A percentile compares a stretch with the other conserved stretches of the same genome.
Conservation (phyloP, 1,284 basidiomycete species). For the Rhodotorula sp. region DNA sequence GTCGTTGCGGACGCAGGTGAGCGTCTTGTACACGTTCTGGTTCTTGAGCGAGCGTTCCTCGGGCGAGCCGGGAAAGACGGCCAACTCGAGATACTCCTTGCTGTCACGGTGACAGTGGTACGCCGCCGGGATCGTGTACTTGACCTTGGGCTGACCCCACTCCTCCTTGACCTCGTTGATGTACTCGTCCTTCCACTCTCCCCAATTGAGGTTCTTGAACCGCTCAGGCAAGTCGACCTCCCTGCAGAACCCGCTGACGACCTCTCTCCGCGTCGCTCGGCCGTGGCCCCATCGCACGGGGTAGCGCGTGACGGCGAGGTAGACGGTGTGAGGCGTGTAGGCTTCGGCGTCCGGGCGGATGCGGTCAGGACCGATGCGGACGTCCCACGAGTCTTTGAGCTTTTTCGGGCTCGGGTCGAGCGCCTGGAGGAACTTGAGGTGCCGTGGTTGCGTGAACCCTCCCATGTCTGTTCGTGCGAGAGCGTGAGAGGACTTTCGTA, state of each 20-base stretch:
- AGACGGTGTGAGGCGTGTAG: slow-evolving; percentile 54
- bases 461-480: slow-evolving; percentile 43
- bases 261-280: slow-evolving; percentile 49
- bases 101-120: slow-evolving; percentile 37
- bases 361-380: slow-evolving; percentile 19
- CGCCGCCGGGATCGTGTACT: slow-evolving; percentile 12
- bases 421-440: slow-evolving; percentile 52
- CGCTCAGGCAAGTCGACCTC: slow-evolving; percentile 46
- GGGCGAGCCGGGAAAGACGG: slow-evolving; percentile 46
- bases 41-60: slow-evolving; percentile 47
- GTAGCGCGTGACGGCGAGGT: slow-evolving; percentile 52
- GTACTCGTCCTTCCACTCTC: slow-evolving; percentile 37
- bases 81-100: slow-evolving; percentile 30
- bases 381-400: slow-evolving; percentile 48
- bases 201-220: slow-evolving; percentile 46
- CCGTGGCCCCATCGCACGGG: slow-evolving; percentile 48
- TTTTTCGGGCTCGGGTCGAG: slow-evolving; percentile 47
- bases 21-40: neutral
- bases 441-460: slow-evolving; percentile 54
- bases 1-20: neutral
- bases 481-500: neutral
- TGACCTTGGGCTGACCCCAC: slow-evolving; percentile 38
- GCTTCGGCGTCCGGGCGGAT: slow-evolving; percentile 47
- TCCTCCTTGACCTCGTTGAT: slow-evolving; percentile 19
- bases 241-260: slow-evolving; percentile 52